A percentile compares a stretch with the other conserved stretches of the same genome.
Conservation (phyloP, 148 eudicot genomes). For the Cornus kousa region DNA sequence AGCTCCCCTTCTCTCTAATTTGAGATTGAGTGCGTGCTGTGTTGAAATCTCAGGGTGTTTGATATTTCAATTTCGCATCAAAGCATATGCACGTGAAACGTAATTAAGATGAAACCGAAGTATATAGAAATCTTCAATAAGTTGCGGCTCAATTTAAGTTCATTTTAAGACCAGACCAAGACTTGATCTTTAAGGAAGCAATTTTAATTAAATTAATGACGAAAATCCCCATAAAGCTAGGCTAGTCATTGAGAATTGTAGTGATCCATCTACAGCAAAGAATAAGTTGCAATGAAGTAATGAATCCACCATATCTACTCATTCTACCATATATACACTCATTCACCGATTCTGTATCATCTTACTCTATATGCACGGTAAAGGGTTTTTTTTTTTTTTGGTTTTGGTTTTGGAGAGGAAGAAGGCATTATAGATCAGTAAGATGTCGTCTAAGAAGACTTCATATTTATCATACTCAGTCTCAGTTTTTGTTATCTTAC, state of each 20-base stretch:
- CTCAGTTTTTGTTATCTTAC: constrained; percentile 9
- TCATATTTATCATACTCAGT: constrained; percentile 9
- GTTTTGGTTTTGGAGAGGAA: not conserved
- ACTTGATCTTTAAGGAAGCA: not conserved
- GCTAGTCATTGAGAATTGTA: not conserved
- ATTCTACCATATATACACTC: not conserved
- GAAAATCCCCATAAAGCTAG: not conserved
- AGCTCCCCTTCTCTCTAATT: too few relatives aligned
- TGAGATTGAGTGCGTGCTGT: too few relatives aligned
- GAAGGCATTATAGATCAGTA: not conserved
- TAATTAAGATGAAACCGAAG: not conserved
- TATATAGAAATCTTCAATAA: not conserved
- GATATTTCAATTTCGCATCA: not conserved
- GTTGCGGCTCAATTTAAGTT: not conserved
- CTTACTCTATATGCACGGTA: not conserved
- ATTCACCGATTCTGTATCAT: not conserved
- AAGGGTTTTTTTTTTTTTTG: not conserved
- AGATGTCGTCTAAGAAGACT: not conserved
- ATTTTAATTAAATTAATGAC: not conserved
- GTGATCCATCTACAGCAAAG: constrained; percentile 10
- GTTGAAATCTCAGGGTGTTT: too few relatives aligned
- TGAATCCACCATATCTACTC: constrained; percentile 5
- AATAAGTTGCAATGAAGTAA: constrained; percentile 22
- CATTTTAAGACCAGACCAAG: not conserved
- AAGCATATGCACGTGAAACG: not conserved